Evolutionary conservation across 306 rosid genomes (phyloP).

Genomic region (cucumber (Cucumis sativus)): Cucumber_9930_V3 NC_026659.2:30275001-30275500

Average conservation of each 20-base stretch:
- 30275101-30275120: slow-evolving; percentile 76
- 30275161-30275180: slow-evolving; percentile 88
- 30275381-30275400: neutral
- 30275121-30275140: slow-evolving; percentile 79
- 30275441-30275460: slow-evolving; percentile 76
- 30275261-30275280: slow-evolving; percentile 85
- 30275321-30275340: slow-evolving; percentile 75
- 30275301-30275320: slow-evolving; percentile 86
- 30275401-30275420: slow-evolving; percentile 3
- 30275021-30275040: slow-evolving; percentile 61
- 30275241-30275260: slow-evolving; percentile 98
- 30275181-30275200: slow-evolving; percentile 68
- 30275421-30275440: slow-evolving; percentile 11
- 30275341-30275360: slow-evolving; percentile 73
- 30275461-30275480: slow-evolving; percentile 66
- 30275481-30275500: slow-evolving; percentile 93
- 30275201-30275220: slow-evolving; percentile 75
- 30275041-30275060: slow-evolving; percentile 42
- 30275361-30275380: slow-evolving; percentile 54
- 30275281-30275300: slow-evolving; percentile 94
- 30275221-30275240: slow-evolving; percentile 80
- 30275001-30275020: slow-evolving; percentile 88
- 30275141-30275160: slow-evolving; percentile 81
- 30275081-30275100: slow-evolving; percentile 63
- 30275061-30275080: slow-evolving; percentile 63